phyloP scores from a whole-genome alignment of 1,139 yeast genomes.

The Blastobotrys malaysiensis region DNA sequence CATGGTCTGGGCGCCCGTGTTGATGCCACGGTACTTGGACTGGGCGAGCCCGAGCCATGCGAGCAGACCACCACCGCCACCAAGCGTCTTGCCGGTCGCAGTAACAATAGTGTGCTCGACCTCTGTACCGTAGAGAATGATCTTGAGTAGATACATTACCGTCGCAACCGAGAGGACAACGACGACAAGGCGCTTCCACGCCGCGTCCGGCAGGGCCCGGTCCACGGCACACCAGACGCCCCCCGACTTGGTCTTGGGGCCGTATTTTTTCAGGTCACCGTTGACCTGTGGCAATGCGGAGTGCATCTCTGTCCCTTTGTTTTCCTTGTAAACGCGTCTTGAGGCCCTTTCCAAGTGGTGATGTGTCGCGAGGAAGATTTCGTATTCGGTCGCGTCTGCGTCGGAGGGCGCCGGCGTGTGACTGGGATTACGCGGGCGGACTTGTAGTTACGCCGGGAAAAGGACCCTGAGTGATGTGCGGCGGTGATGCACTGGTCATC shows the following conservation, averaged over 20 bases:
- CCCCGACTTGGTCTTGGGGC: not conserved
- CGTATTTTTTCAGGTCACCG: conserved; percentile 5
- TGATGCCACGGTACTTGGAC: conserved; percentile 12
- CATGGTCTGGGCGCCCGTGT: conserved; percentile 24
- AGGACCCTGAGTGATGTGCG: too few species aligned
- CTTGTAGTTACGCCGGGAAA: not conserved
- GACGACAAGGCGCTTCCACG: not conserved
- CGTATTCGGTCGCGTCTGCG: too few species aligned
- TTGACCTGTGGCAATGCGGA: conserved; percentile 23
- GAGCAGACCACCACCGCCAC: not conserved
- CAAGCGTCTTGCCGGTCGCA: not conserved
- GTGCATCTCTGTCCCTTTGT: conserved; percentile 16
- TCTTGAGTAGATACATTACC: not conserved
- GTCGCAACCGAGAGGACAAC: not conserved
- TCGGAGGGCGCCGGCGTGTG: too few species aligned
- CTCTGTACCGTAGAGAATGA: not conserved
- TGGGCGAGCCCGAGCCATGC: not conserved
- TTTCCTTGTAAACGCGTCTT: not conserved
- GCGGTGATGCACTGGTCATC: too few species aligned
- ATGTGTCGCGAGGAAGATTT: not conserved
- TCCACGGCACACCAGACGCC: not conserved
- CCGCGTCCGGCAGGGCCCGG: not conserved
- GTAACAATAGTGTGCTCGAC: not conserved
- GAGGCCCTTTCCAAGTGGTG: not conserved
- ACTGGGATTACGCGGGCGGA: too few species aligned